phyloP scores from a whole-genome alignment of 805 yeast genomes.

The Ogataea zsoltii region DNA sequence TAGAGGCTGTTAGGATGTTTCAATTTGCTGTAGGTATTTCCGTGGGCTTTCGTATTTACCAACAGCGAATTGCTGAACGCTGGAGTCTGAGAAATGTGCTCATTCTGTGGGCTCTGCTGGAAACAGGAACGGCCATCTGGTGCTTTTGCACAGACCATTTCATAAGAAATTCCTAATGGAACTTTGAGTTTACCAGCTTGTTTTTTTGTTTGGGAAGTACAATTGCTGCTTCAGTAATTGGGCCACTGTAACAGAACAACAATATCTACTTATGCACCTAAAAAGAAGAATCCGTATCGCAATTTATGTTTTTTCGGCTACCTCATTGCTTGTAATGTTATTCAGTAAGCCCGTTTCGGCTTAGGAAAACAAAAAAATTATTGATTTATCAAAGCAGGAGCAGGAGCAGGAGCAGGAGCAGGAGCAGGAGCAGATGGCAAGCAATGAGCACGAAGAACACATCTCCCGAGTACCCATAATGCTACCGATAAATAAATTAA shows the following conservation, averaged over 20 bases:
- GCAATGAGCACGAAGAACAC: too few relatives aligned
- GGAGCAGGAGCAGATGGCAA: too few relatives aligned
- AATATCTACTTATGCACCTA: not conserved
- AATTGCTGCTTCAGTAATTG: constrained; percentile 26
- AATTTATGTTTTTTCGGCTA: constrained; percentile 8
- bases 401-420: too few relatives aligned
- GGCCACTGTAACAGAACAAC: not conserved
- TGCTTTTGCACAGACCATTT: constrained; percentile 20
- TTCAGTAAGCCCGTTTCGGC: constrained; percentile 4
- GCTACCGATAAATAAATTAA: too few relatives aligned
- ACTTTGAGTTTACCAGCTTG: constrained; percentile 27
- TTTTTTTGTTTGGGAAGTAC: constrained; percentile 32
- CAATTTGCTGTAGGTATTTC: constrained; percentile 37
- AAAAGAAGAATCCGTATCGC: constrained; percentile 5
- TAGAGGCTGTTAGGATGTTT: constrained; percentile 39
- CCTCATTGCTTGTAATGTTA: constrained; percentile 5
- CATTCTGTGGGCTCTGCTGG: constrained; percentile 12
- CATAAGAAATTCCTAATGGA: constrained; percentile 23
- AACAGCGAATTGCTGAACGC: constrained; percentile 10
- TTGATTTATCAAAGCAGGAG: not conserved
- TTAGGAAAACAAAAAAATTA: not conserved
- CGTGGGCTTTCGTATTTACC: constrained; percentile 29
- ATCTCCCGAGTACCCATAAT: too few relatives aligned
- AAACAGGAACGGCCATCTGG: constrained; percentile 24
- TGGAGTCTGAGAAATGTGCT: constrained; percentile 25